Evolutionary conservation across 768 basidiomycete genomes (phyloP).

Genomic region (Termitomyces sp.): DNA sequence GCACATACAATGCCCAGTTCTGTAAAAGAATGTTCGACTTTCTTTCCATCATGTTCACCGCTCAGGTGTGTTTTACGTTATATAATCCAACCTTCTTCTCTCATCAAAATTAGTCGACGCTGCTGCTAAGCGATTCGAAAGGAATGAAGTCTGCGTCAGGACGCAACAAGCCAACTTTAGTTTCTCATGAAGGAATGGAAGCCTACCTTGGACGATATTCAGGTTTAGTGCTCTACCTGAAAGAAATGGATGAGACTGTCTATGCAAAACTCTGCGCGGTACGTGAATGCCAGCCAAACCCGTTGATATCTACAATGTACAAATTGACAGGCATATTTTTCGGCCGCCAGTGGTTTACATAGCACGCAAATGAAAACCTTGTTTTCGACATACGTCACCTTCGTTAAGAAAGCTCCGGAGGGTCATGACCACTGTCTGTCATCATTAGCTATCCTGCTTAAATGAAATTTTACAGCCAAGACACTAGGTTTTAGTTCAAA

Average conservation of each 20-base stretch:
- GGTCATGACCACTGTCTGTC: constrained; percentile 64
- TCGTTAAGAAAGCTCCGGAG: constrained; percentile 63
- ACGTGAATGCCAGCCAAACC: constrained; percentile 21
- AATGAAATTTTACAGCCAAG: background rate
- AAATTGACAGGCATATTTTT: constrained; percentile 78
- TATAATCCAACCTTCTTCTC: background rate
- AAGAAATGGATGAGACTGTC: constrained; percentile 89
- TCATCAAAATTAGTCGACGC: constrained; percentile 44
- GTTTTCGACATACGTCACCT: constrained; percentile 47
- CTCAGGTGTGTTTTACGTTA: constrained; percentile 51
- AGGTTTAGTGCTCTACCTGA: constrained; percentile 86
- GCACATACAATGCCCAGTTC: constrained; percentile 85
- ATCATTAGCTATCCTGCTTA: background rate
- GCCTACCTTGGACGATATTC: constrained; percentile 82
- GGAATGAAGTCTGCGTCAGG: constrained; percentile 44
- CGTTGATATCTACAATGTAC: constrained; percentile 2
- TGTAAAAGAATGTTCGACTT: constrained; percentile 90
- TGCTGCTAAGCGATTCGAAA: constrained; percentile 57
- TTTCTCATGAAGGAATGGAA: constrained; percentile 71
- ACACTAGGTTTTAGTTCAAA: constrained; percentile 39
- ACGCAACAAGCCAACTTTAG: constrained; percentile 40
- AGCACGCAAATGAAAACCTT: constrained; percentile 73
- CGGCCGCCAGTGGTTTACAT: constrained; percentile 78
- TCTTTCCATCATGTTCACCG: constrained; percentile 85
- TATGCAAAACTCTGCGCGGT: constrained; percentile 92